Conservation (phyloP, 2,329 filamentous ascomycete species). For the Aspergillus brasiliensis region DNA sequence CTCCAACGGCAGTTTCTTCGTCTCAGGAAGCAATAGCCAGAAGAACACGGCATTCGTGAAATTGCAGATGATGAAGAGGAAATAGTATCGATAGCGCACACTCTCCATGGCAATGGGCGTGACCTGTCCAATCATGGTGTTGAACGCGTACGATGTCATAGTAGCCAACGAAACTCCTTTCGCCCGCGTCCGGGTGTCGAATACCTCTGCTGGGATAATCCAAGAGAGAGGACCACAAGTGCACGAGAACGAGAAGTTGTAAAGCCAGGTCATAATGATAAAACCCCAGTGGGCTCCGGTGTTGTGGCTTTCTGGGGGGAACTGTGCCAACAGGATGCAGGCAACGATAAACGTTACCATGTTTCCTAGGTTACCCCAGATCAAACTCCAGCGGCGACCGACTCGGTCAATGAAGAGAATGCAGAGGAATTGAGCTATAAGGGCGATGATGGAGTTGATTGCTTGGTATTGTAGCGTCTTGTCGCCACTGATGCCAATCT, state of each 20-base stretch:
- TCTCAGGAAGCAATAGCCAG: conserved; percentile 68
- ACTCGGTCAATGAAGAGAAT: conserved; percentile 67
- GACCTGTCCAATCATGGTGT: conserved; percentile 73
- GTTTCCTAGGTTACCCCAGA: conserved; percentile 71
- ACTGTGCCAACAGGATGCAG: conserved; percentile 57
- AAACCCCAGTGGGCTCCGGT: conserved; percentile 54
- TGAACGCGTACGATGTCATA: conserved; percentile 74
- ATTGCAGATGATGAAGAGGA: conserved; percentile 68
- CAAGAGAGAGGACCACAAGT: conserved; percentile 70
- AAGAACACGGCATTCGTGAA: conserved; percentile 70
- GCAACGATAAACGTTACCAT: conserved; percentile 72
- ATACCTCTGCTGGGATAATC: conserved; percentile 67
- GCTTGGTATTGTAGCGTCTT: conserved; percentile 74
- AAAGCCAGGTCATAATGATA: conserved; percentile 75
- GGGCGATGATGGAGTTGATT: conserved; percentile 70
- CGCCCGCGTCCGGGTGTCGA: conserved; percentile 73
- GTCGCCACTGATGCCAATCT: conserved; percentile 67
- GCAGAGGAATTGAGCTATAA: conserved; percentile 68
- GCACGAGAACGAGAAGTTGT: conserved; percentile 74
- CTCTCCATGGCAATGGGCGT: conserved; percentile 62
- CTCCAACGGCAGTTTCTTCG: conserved; percentile 63
- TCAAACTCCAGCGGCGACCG: conserved; percentile 72
- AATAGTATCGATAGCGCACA: conserved; percentile 60
- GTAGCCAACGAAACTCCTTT: conserved; percentile 76
- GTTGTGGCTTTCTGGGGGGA: conserved; percentile 59